phyloP scores from a whole-genome alignment of 2,329 filamentous ascomycete genomes.

The Tolypocladium endophyticum region DNA sequence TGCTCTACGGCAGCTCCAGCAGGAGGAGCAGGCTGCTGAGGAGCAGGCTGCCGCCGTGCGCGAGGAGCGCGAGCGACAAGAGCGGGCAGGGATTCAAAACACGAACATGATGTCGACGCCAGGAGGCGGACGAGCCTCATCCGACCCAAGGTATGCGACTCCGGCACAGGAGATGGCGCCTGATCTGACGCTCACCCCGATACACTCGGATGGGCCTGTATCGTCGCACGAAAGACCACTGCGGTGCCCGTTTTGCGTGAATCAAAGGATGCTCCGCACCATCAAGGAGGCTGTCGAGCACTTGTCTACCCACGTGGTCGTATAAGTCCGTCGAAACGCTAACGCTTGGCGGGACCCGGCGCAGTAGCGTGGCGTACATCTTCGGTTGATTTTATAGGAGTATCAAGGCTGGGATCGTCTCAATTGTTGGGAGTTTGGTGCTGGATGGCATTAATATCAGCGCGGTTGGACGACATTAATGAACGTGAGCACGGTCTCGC shows the following conservation, averaged over 20 bases:
- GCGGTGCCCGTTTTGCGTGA: conserved; percentile 51
- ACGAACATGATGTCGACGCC: conserved; percentile 22
- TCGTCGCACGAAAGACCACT: conserved; percentile 37
- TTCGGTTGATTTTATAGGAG: background rate
- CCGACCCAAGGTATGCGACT: conserved; percentile 22
- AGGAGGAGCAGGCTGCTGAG: conserved; percentile 48
- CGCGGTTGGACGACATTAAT: background rate
- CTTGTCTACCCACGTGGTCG: conserved; percentile 50
- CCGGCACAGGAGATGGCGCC: conserved; percentile 23
- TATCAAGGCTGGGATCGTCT: background rate
- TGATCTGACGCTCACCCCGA: conserved; percentile 44
- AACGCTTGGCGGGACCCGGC: background rate
- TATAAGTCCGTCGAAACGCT: conserved; percentile 18
- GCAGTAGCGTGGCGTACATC: background rate
- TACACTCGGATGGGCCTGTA: conserved; percentile 37
- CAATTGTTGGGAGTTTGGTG: background rate
- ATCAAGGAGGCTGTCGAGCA: conserved; percentile 55
- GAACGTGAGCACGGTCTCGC: background rate
- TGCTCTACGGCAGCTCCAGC: conserved; percentile 46
- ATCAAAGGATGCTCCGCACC: conserved; percentile 48
- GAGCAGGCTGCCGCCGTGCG: conserved; percentile 44
- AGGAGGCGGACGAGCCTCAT: conserved; percentile 13
- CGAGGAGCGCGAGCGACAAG: conserved; percentile 39
- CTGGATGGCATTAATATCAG: background rate
- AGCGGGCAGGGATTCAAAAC: conserved; percentile 22